These are phyloP conservation scores for Cadophora sp. DNA, from an alignment of 2,329 filamentous ascomycete species.

Conservation along the genomic window DNA sequence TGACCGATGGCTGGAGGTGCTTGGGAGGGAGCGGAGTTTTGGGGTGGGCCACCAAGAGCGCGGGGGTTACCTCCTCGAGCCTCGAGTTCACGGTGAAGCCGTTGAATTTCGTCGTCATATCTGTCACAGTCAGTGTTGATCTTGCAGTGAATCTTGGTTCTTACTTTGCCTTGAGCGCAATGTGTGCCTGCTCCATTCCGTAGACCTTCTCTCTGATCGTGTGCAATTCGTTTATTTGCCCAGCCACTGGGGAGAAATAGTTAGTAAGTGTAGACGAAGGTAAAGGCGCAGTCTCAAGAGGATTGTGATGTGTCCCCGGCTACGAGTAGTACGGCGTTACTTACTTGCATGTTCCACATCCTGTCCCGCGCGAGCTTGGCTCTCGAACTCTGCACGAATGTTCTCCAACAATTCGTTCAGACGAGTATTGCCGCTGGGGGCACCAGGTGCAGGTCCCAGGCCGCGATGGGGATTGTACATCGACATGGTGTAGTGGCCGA, in stretches of 20 bases:
- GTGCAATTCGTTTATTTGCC: constrained; percentile 94
- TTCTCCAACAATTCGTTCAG: constrained; percentile 92
- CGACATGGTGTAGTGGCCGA: constrained; percentile 55
- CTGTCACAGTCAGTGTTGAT: constrained; percentile 53
- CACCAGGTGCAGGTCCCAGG: constrained; percentile 74
- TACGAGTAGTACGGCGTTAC: constrained; percentile 48
- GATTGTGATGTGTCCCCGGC: background rate
- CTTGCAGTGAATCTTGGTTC: constrained; percentile 40
- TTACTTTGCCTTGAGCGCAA: constrained; percentile 90
- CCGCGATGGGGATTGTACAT: constrained; percentile 92
- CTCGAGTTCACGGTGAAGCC: constrained; percentile 88
- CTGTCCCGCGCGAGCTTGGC: constrained; percentile 78
- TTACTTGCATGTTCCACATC: constrained; percentile 94
- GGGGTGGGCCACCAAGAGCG: constrained; percentile 72
- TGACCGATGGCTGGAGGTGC: constrained; percentile 86
- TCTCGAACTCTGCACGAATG: constrained; percentile 90
- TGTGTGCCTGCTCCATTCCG: constrained; percentile 87
- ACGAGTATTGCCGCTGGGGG: constrained; percentile 58
- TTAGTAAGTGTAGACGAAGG: constrained; percentile 5
- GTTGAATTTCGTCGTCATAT: constrained; percentile 90
- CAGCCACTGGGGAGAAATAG: constrained; percentile 66
- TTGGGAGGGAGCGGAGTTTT: constrained; percentile 80
- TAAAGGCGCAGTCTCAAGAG: background rate
- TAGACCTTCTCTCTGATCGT: constrained; percentile 93
- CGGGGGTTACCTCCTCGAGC: constrained; percentile 67